Evolutionary conservation across 1,139 yeast species (phyloP), one percentile per base, ranked within the genome.

Genomic region (Diutina pseudorugosa): DNA sequence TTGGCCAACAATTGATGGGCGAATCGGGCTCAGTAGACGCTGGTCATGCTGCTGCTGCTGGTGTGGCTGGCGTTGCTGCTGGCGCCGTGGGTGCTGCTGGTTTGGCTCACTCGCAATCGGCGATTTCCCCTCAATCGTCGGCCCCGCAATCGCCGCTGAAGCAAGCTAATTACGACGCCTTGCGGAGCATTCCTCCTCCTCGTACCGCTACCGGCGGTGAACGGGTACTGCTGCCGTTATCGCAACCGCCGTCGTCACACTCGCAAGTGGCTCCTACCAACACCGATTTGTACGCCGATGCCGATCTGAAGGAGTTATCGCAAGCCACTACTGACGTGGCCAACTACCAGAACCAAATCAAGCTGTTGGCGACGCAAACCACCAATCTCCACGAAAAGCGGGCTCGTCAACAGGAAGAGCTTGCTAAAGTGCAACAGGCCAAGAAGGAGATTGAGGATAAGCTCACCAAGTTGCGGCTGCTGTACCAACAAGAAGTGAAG

Each of bases 321-420:
- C 80, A 80, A 57, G 91, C 95, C 3, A 82, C 94, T 16, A 80
- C 93, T 3, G 96, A 89, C 59, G 77, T 88, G 65, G 96, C 96
- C 18, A 89, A 91, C 60, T 75, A 86, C 51, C 85, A 95, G 1
- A 88, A 85, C 61, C 96, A 91, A 69, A 83, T 89, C 56, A 82
- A 82, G 56, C 85, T 96, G 0, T 73, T 90, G 58, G 77, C 90
- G 1, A 69, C 77, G 20, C 96, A 91, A 67, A 86, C 95, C 1
- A 73, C 85, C 0, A 77, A 75, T 18, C 74, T 87, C 40, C 83
- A 82, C 56, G 85, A 82, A 40, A 86, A 84, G 67, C 84, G 89
- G 57, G 72, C 79, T 23, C 77, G 82, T 56, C 89, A 95, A 0
- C 91, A 85, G 61, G 80, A 79, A 55, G 97, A 93, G 61, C 75